A percentile compares a stretch with the other conserved stretches of the same genome.
phyloP scores from a whole-genome alignment of 1,284 basidiomycete genomes.

The Cutaneotrichosporon curvatum region DNA sequence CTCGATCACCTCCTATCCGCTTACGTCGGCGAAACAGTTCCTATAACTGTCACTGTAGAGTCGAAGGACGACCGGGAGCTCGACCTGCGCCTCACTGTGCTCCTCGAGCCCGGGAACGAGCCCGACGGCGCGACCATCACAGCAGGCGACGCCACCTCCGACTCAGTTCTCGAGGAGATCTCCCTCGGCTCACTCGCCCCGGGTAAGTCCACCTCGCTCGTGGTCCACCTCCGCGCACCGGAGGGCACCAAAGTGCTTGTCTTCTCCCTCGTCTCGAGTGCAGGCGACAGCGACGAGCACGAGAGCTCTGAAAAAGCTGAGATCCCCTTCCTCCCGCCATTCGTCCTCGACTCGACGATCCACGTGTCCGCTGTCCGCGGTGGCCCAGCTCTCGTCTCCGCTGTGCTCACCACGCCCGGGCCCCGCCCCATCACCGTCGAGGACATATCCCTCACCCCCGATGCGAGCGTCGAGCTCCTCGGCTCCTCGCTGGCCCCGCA shows the following conservation, averaged over 20 bases:
- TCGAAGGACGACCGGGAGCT: constrained; percentile 61
- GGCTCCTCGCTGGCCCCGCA: constrained; percentile 8
- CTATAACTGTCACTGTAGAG: constrained; percentile 54
- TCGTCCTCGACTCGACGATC: constrained; percentile 16
- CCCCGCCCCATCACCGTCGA: constrained; percentile 2
- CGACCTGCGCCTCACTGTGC: constrained; percentile 60
- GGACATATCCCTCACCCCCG: neutral
- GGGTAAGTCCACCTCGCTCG: constrained; percentile 6
- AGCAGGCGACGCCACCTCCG: constrained; percentile 14
- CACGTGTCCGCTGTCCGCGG: neutral
- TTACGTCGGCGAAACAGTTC: constrained; percentile 68
- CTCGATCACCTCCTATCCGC: constrained; percentile 59
- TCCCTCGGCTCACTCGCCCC: constrained; percentile 20
- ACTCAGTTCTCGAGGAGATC: constrained; percentile 22
- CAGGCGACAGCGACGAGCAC: constrained; percentile 11
- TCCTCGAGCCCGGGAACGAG: constrained; percentile 73
- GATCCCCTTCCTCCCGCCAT: constrained; percentile 31
- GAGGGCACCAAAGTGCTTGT: constrained; percentile 25
- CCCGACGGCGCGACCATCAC: constrained; percentile 51
- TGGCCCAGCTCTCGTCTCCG: neutral
- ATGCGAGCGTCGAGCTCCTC: constrained; percentile 13
- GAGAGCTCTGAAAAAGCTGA: constrained; percentile 23
- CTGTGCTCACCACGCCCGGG: constrained; percentile 5
- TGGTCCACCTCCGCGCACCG: constrained; percentile 16
- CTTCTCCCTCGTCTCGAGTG: constrained; percentile 19